Conservation (phyloP, 148 eudicot genomes). For the Persicaria maculosa region DNA sequence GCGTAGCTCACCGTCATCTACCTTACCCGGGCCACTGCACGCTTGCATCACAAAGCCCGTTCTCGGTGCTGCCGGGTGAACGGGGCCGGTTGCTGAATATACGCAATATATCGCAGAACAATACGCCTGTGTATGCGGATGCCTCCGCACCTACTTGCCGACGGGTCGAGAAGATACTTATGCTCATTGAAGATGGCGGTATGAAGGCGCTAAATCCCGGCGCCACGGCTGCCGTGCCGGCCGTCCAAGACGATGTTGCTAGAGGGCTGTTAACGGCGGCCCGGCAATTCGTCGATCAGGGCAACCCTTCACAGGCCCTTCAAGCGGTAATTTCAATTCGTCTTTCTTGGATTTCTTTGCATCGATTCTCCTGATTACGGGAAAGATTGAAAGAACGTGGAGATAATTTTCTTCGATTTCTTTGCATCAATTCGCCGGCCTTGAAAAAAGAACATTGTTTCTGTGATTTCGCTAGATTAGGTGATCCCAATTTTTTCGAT, state of each 20-base stretch:
- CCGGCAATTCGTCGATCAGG: conserved; percentile 68
- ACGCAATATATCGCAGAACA: too few relatives aligned
- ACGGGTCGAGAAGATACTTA: too few relatives aligned
- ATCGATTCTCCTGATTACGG: neutral
- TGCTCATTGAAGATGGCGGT: too few relatives aligned
- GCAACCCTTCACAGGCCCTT: conserved; percentile 72
- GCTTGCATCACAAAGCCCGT: too few relatives aligned
- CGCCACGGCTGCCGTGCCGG: conserved; percentile 10
- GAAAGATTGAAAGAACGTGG: too few relatives aligned
- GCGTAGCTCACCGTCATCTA: too few relatives aligned
- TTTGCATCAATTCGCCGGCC: neutral
- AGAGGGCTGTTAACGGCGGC: conserved; percentile 41
- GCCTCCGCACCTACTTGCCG: too few relatives aligned
- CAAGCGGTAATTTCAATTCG: conserved; percentile 49
- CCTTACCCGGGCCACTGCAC: too few relatives aligned
- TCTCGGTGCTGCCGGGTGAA: too few relatives aligned
- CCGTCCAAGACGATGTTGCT: conserved; percentile 21
- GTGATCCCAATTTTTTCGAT: neutral
- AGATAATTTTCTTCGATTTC: neutral
- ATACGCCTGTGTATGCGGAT: too few relatives aligned
- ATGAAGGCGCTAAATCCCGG: neutral
- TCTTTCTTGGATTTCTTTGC: neutral
- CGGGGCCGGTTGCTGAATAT: too few relatives aligned
- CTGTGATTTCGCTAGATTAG: neutral
- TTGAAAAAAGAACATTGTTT: neutral